Evolutionary conservation across 129 eudicot genomes (phyloP), one percentile per base, ranked within the genome.

Genomic region (Flaveria robusta): DNA sequence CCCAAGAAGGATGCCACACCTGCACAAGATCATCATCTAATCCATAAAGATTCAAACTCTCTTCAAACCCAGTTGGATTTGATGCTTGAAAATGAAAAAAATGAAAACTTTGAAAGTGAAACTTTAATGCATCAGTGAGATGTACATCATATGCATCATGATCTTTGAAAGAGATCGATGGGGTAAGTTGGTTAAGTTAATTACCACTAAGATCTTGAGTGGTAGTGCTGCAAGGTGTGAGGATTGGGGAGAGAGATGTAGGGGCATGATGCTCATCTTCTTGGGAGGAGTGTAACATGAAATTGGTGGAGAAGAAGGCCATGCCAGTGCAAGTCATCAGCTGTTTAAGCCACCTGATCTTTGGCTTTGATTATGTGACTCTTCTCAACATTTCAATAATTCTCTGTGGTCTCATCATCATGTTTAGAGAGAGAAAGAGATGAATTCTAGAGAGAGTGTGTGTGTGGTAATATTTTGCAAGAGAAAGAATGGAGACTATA

Each of bases 241-340:
- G 86, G 70, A 87, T 68, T n/a, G 85, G 86, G 64, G 85, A 47
- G 77, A 88, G 88, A 77, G 97, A 91, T 63, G 85, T 66, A 37
- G 85, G 85, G 64, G 72, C 87, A 19, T 83, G 93, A 62, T 79
- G 87, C 58, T 83, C 86, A 74, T 86, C 85, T 70, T 88, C 81
- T 68, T 86, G 82, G 75, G 92, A 82, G 62, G 93, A 73, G 82
- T 89, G 96, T 55, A 91, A 85, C 93, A 89, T 89, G 80, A 89
- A 94, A 78, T 91, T 94, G 81, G 91, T 64, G 65, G 92, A 87
- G 82, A 87, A 88, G 85, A 94, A 94, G 68, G 89, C 94, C 97
- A 94, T 94, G 80, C 78, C 76, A 76, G 72, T 81, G 84, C 81
- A 83, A 82, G 80, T 84, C 88, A 89, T 89, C 73, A 77, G 82